Conservation (phyloP, 768 basidiomycete genomes). For the Suillus subluteus region DNA sequence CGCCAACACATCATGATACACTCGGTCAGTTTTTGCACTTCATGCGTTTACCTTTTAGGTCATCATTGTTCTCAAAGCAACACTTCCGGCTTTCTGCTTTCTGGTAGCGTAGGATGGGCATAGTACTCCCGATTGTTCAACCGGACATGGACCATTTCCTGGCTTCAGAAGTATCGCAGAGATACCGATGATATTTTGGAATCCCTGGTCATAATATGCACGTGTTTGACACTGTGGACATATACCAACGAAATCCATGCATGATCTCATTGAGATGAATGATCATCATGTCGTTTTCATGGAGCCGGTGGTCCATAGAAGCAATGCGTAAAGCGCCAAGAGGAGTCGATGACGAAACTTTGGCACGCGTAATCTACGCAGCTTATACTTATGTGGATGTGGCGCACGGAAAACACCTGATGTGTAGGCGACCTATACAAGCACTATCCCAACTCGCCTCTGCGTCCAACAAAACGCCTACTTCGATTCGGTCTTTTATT, state of each 20-base stretch:
- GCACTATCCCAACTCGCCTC: background rate
- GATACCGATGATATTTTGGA: constrained; percentile 15
- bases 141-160: constrained; percentile 24
- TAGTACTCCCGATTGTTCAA: constrained; percentile 39
- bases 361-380: background rate
- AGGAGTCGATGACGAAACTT: background rate
- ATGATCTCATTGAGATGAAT: background rate
- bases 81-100: constrained; percentile 26
- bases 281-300: background rate
- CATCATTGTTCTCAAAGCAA: constrained; percentile 19
- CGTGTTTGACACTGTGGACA: constrained; percentile 35
- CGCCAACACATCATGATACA: background rate
- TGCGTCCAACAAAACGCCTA: background rate
- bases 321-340: background rate
- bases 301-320: background rate
- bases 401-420: background rate
- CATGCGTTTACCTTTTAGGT: constrained; percentile 19
- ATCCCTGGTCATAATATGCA: constrained; percentile 13
- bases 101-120: constrained; percentile 39
- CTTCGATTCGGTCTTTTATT: background rate
- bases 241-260: constrained; percentile 23
- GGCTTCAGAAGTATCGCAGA: constrained; percentile 20
- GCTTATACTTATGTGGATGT: background rate
- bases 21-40: background rate
- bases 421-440: background rate